Percentiles rank a stretch among this genome's conserved stretches.
phyloP scores from a whole-genome alignment of 306 rosid species.

The Gleditsia sinensis region DNA sequence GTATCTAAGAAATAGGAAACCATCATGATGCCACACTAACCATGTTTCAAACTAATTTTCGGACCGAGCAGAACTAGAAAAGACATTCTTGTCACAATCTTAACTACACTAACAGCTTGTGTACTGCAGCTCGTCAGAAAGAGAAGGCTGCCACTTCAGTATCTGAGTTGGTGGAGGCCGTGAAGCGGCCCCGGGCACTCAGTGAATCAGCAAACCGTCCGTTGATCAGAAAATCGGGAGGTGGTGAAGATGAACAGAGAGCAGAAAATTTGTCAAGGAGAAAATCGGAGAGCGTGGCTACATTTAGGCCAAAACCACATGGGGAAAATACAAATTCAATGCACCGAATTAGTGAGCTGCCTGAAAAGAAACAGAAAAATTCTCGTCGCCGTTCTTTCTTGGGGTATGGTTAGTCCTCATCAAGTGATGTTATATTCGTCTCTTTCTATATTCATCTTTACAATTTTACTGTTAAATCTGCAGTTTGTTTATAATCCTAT shows the following conservation, averaged over 20 bases:
- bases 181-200: constrained; percentile 85
- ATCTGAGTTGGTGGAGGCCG: constrained; percentile 70
- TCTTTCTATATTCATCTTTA: not conserved
- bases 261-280: constrained; percentile 44
- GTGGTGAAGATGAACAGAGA: constrained; percentile 41
- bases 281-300: constrained; percentile 62
- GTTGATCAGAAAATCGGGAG: constrained; percentile 56
- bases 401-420: constrained; percentile 60
- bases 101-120: constrained; percentile 29
- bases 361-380: constrained; percentile 70
- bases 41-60: not conserved
- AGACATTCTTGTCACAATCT: not conserved
- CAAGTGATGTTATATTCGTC: not conserved
- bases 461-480: not conserved
- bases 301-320: constrained; percentile 51
- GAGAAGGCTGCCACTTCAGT: constrained; percentile 76
- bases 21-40: not conserved
- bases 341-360: constrained; percentile 69
- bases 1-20: not conserved
- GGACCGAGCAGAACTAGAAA: not conserved
- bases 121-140: constrained; percentile 83
- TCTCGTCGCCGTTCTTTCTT: constrained; percentile 71
- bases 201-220: constrained; percentile 80
- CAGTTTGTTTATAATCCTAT: not conserved
- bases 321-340: constrained; percentile 51